Evolutionary conservation across 73 alveolate genomes (phyloP), one percentile per base, ranked within the genome.

Genomic region (Paramecium sonneborni): DNA sequence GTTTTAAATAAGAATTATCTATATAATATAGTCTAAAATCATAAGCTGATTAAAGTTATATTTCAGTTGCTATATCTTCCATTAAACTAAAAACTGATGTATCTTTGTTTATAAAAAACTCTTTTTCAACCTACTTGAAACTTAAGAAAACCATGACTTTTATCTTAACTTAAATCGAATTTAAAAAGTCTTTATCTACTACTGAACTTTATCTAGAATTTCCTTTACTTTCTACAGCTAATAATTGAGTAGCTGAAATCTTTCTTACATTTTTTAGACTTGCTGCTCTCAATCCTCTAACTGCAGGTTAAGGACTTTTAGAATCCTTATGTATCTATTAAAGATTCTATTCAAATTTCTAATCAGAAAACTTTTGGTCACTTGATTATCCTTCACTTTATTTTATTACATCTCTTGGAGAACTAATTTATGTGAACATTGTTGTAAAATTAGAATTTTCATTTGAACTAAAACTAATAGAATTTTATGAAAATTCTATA

Each of bases 21-120:
- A 62, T 62, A 30, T 62, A 32, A 62, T 62, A 62, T 26, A 62
- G 20, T 62, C 84, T 62, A 62, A 62, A 62, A 62, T 62, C 84
- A 24, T 62, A 62, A 32, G 84, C 39, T 23, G 84, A 62, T 30
- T 26, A 26, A 11, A 62, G 44, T 32, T 62, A 30, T 30, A 62
- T 62, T 12, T 62, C 84, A 30, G 84, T 14, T 9, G 84, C 84
- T 6, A 62, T 62, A 14, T 62, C 84, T 62, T 62, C 84, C 24
- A 62, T 10, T 62, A 62, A 62, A 3, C 10, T 30, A 62, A 62
- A 62, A 30, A 44, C 48, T 26, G 84, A 62, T 30, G 84, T 62
- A 12, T 62, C 46, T 62, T 62, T 62, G 8, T 26, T 62, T 62
- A 62, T 62, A 62, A 26, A 30, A 32, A 30, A 62, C 44, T 62